Evolutionary conservation across 495 filamentous ascomycete genomes (phyloP), one percentile per base, ranked within the genome.

Genomic region (Tuber indicum): DNA sequence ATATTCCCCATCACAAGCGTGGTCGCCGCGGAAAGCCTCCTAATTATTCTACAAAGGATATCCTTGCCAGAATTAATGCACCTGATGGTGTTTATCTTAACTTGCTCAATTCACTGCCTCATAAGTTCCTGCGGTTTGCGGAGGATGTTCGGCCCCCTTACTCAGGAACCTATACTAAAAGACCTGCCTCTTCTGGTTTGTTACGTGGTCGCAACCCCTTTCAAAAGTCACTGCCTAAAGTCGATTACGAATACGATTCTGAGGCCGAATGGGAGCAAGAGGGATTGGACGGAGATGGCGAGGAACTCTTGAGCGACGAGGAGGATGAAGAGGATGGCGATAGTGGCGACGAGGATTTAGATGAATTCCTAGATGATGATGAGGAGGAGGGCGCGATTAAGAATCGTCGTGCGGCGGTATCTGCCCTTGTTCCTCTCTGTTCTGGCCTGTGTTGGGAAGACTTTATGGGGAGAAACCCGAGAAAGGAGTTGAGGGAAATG

Each of bases 171-270:
- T 92, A 90, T 75, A 93, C 93, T 6, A 90, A 86, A 75, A 74
- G 85, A 1, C 84, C 88, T 2, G 86, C 89, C 10, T 81, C 82
- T n/a, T 78, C 77, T 0, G 85, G 88, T 36, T 87, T 91, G 8
- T 80, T 82, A 16, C 90, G 86, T 75, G 89, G 90, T n/a, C 88
- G 92, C 5, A 92, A 91, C 49, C 94, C 96, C 0, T 89, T 90
- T 73, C 83, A 87, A 44, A 89, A 88, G 66, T 85, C 82, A 14
- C 79, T 96, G 10, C 90, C 92, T 5, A 87, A 91, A 5, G 87
- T 90, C n/a, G 87, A 96, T 81, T 98, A 99, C 84, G 94, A 96
- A 77, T 97, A 98, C 81, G 96, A 98, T 82, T 98, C 94, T 0
- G 96, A 99, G 83, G 94, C 92, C 0, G 96, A 98, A 85, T 99